These are phyloP conservation scores for Encephalitozoon cuniculi DNA, from an alignment of 371 early-diverging fungal species.

Conservation along the genomic window DNA sequence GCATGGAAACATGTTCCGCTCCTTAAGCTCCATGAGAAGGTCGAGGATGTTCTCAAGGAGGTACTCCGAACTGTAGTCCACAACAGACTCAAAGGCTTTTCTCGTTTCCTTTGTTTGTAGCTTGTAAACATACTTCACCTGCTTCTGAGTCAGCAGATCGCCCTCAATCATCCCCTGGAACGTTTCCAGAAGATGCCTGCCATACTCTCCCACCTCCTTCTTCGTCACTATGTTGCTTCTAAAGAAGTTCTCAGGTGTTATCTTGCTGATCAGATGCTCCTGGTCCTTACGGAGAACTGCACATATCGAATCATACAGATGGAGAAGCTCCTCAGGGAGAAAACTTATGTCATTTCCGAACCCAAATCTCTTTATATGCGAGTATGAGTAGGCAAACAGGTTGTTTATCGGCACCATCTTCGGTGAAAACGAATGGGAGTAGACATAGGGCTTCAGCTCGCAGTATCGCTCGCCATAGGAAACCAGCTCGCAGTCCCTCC, in stretches of 20 bases:
- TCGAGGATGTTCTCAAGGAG: slow-evolving; percentile 54
- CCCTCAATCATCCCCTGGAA: slow-evolving; percentile 53
- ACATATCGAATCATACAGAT: slow-evolving; percentile 57
- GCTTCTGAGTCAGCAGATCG: slow-evolving; percentile 41
- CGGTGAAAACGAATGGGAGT: slow-evolving; percentile 8
- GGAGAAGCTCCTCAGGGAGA: slow-evolving; percentile 60
- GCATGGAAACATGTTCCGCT: slow-evolving; percentile 62
- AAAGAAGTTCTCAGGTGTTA: slow-evolving; percentile 59
- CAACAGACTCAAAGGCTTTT: slow-evolving; percentile 26
- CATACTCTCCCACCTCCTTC: slow-evolving; percentile 54
- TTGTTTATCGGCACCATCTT: slow-evolving; percentile 52
- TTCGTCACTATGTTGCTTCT: slow-evolving; percentile 59
- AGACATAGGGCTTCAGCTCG: slow-evolving; percentile 58
- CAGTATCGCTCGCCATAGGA: slow-evolving; percentile 59
- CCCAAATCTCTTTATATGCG: slow-evolving; percentile 57
- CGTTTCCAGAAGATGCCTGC: slow-evolving; percentile 49
- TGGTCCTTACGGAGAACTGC: slow-evolving; percentile 50
- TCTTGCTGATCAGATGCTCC: slow-evolving; percentile 44
- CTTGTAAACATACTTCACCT: slow-evolving; percentile 56
- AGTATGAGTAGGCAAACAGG: slow-evolving; percentile 59
- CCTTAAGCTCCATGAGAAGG: slow-evolving; percentile 50
- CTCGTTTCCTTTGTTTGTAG: slow-evolving; percentile 52
- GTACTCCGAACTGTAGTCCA: slow-evolving; percentile 30
- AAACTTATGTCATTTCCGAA: slow-evolving; percentile 60
- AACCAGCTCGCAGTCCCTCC: slow-evolving; percentile 53